A percentile compares a stretch with the other conserved stretches of the same genome.
Conservation (phyloP, 2,329 filamentous ascomycete species). For the Aspergillus hortae region DNA sequence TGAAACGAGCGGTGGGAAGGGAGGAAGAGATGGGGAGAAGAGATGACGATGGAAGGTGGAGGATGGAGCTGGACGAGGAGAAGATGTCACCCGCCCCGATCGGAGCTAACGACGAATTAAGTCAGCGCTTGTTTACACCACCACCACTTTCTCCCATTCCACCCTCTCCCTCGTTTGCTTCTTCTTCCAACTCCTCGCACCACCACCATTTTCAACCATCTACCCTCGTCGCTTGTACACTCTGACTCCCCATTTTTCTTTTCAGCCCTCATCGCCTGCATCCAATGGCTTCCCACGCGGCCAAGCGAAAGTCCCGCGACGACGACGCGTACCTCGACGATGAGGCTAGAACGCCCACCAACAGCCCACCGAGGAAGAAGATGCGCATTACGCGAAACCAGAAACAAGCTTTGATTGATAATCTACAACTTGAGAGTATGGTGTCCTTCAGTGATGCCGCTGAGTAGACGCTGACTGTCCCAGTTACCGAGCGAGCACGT, state of each 20-base stretch:
- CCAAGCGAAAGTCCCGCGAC: slow-evolving; percentile 41
- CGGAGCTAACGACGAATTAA: slow-evolving; percentile 21
- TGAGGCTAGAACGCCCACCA: slow-evolving; percentile 41
- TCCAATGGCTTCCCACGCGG: slow-evolving; percentile 35
- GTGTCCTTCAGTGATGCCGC: slow-evolving; percentile 8
- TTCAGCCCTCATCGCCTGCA: not conserved
- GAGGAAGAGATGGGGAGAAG: slow-evolving; percentile 10
- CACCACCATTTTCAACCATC: not conserved
- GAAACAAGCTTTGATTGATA: slow-evolving; percentile 84
- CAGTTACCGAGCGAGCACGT: slow-evolving; percentile 82
- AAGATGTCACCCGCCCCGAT: slow-evolving; percentile 18
- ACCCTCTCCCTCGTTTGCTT: slow-evolving; percentile 10
- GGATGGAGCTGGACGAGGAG: slow-evolving; percentile 17
- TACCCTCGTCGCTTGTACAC: not conserved
- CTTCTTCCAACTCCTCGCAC: slow-evolving; percentile 2
- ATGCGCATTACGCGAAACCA: slow-evolving; percentile 64
- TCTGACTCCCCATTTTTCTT: not conserved
- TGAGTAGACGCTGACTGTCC: slow-evolving; percentile 10
- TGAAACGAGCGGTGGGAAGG: not conserved
- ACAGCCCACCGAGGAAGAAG: slow-evolving; percentile 62
- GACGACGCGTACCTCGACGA: slow-evolving; percentile 45
- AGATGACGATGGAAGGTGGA: slow-evolving; percentile 6
- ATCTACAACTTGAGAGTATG: slow-evolving; percentile 83
- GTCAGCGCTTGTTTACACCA: slow-evolving; percentile 44
- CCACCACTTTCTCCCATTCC: slow-evolving; percentile 15